Evolutionary conservation across 2,329 filamentous ascomycete genomes (phyloP), one percentile per base, ranked within the genome.

Genomic region (Pleomassaria siparia): DNA sequence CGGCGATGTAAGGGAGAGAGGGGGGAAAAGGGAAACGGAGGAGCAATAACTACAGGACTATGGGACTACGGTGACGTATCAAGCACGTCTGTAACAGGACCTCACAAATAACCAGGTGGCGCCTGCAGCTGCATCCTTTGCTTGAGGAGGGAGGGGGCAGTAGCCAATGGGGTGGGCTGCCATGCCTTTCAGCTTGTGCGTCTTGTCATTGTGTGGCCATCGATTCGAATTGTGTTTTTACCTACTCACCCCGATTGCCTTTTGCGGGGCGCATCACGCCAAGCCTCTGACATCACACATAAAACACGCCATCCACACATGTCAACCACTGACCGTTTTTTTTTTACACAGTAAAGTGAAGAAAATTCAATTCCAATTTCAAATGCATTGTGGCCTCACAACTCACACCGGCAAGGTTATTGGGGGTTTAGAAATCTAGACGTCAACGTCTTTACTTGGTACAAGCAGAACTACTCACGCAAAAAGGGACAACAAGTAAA

Each of bases 1-100:
- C n/a, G n/a, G n/a, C n/a, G 28, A 30, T 26, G 30, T 35, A 29
- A 43, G 51, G 46, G 51, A 37, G 40, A 44, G 47, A 20, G 10
- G 43, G 46, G 5, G 20, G 20, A 9, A 36, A 44, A 13, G 13
- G 44, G 33, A 43, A 24, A 32, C 49, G 24, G 46, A 60, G 59
- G 59, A 59, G 58, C 51, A 26, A 12, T 50, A 39, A 55, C 49
- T 60, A 59, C 57, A 60, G 51, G 51, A 35, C 6, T 6, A 53
- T 46, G 49, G 46, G 37, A 49, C 11, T 44, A n/a, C n/a, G n/a
- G 60, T 65, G 62, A 67, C 64, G 66, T 69, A 64, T 55, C 53
- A 48, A 55, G 52, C 54, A 62, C 60, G 56, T 63, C 54, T 46
- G 55, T 10, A 20, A 18, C 53, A 45, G 46, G 50, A 46, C 42